Conservation (phyloP, 805 yeast genomes). For the Candida boleticola region DNA sequence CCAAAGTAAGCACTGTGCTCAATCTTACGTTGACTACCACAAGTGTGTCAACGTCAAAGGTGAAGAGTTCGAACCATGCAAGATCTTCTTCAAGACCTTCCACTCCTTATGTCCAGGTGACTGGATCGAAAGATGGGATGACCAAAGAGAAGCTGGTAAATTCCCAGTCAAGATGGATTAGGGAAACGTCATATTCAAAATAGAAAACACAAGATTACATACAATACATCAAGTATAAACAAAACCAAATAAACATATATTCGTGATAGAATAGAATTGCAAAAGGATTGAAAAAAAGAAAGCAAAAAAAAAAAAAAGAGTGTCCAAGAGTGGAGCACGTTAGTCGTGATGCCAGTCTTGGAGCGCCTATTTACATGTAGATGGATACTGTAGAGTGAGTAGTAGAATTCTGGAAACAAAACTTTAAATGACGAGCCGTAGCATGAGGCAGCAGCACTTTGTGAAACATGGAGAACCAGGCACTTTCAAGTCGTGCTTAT, state of each 20-base stretch:
- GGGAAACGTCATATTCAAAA: conserved; percentile 4
- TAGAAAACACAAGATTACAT: not conserved
- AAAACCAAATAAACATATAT: not conserved
- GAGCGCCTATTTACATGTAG: no score
- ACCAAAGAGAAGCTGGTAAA: conserved; percentile 64
- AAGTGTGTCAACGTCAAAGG: conserved; percentile 96
- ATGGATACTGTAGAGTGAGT: not conserved
- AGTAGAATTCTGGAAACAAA: not conserved
- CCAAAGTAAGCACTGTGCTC: conserved; percentile 99
- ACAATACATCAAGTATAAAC: not conserved
- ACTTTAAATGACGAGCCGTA: no score
- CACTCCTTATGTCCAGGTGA: conserved; percentile 80
- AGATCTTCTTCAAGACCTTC: conserved; percentile 89
- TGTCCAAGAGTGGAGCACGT: no score
- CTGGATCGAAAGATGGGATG: conserved; percentile 88
- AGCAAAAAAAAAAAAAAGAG: no score
- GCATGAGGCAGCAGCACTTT: no score
- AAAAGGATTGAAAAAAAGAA: no score
- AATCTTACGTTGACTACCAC: conserved; percentile 96
- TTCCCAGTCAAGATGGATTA: conserved; percentile 42
- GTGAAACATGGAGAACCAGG: no score
- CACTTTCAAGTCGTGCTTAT: no score
- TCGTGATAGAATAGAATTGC: not conserved
- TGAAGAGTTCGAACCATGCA: conserved; percentile 97
- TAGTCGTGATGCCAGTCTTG: no score